These are phyloP conservation scores for Diplocarpon mali DNA, from an alignment of 2,329 filamentous ascomycete species.

Conservation along the genomic window DNA sequence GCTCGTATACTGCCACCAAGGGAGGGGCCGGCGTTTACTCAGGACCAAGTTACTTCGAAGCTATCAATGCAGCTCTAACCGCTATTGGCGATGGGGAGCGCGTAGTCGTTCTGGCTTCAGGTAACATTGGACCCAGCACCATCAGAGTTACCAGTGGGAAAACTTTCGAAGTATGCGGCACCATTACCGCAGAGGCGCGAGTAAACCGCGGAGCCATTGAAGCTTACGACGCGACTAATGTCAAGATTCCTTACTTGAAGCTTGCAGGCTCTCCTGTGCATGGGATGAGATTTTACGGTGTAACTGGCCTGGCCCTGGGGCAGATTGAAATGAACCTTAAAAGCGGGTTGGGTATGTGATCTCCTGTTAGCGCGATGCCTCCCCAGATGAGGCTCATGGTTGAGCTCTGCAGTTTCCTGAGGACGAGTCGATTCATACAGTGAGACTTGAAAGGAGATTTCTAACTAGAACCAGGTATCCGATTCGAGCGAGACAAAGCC, in stretches of 20 bases:
- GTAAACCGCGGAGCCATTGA: background rate
- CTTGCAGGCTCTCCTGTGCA: background rate
- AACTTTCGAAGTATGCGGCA: slow-evolving; percentile 5
- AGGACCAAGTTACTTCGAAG: background rate
- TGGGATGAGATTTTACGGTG: slow-evolving; percentile 3
- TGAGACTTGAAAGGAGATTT: too few species aligned
- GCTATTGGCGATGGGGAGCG: background rate
- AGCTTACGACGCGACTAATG: background rate
- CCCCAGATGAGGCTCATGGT: too few species aligned
- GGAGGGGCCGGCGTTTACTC: background rate
- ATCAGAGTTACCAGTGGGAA: slow-evolving; percentile 2
- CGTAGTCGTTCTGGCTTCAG: slow-evolving; percentile 1
- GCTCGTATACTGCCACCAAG: background rate
- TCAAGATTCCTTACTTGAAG: slow-evolving; percentile 3
- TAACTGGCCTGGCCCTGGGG: background rate
- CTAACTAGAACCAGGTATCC: background rate
- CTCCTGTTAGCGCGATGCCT: too few species aligned
- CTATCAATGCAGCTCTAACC: slow-evolving; percentile 1
- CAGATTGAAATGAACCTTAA: slow-evolving; percentile 4
- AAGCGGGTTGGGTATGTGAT: background rate
- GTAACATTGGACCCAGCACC: background rate
- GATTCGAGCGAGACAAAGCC: slow-evolving; percentile 3
- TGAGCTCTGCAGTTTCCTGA: too few species aligned
- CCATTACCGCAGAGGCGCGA: background rate
- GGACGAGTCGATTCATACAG: too few species aligned